A percentile compares a stretch with the other conserved stretches of the same genome.
phyloP scores from a whole-genome alignment of 2,329 filamentous ascomycete genomes.

The Aspergillus glaucus region DNA sequence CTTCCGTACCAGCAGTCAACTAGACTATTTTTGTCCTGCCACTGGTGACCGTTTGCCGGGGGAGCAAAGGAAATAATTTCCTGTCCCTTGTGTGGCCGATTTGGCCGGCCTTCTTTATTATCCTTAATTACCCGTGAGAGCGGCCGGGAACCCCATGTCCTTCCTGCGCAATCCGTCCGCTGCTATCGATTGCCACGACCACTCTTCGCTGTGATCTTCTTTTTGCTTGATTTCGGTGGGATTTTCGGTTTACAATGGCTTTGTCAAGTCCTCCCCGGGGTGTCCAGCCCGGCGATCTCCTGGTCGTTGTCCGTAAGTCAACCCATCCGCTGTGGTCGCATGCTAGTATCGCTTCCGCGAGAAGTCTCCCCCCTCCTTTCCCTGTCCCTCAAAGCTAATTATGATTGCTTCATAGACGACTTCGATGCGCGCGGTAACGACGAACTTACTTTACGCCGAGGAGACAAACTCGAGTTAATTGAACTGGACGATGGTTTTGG shows the following conservation, averaged over 20 bases:
- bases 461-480: slow-evolving; percentile 57
- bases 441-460: slow-evolving; percentile 81
- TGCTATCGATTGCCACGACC: slow-evolving; percentile 7
- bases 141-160: slow-evolving; percentile 25
- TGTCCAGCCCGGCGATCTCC: slow-evolving; percentile 36
- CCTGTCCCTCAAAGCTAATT: slow-evolving; percentile 6
- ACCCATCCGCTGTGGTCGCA: slow-evolving; percentile 7
- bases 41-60: not conserved
- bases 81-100: not conserved
- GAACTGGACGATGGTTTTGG: slow-evolving; percentile 62
- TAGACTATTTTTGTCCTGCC: not conserved
- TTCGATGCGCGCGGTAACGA: slow-evolving; percentile 87
- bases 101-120: not conserved
- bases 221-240: no score
- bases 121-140: slow-evolving; percentile 13
- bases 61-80: not conserved
- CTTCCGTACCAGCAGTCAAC: not conserved
- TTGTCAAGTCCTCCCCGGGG: slow-evolving; percentile 28
- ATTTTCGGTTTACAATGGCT: slow-evolving; percentile 22
- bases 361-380: slow-evolving; percentile 7
- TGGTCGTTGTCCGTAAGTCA: slow-evolving; percentile 42
- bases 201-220: no score
- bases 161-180: slow-evolving; percentile 20
- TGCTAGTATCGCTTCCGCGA: slow-evolving; percentile 1
- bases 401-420: slow-evolving; percentile 60